Percentiles rank a stretch among this genome's conserved stretches.
phyloP scores from a whole-genome alignment of 768 basidiomycete genomes.

The Lyophyllum semitale region DNA sequence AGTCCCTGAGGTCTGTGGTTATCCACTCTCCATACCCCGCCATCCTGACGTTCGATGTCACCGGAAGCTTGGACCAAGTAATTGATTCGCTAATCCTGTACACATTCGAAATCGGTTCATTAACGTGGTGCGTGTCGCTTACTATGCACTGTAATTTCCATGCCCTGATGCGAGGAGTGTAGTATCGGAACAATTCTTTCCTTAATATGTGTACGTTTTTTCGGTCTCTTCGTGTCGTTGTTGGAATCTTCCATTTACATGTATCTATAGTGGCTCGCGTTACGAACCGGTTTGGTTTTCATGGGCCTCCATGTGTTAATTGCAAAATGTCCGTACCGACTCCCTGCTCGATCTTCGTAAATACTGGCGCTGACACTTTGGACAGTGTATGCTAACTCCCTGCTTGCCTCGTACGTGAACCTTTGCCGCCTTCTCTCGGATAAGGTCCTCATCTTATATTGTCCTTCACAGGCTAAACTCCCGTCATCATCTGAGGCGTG shows the following conservation, averaged over 20 bases:
- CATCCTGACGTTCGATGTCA: neutral
- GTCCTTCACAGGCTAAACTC: neutral
- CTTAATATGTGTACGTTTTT: constrained; percentile 11
- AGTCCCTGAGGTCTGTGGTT: constrained; percentile 29
- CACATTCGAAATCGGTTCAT: constrained; percentile 41
- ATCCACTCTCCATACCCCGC: neutral
- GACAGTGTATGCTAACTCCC: constrained; percentile 28
- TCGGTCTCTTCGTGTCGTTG: constrained; percentile 3
- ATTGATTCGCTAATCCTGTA: constrained; percentile 42
- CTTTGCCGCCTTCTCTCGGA: neutral
- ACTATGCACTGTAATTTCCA: no score
- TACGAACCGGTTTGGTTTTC: constrained; percentile 34
- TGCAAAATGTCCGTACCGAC: constrained; percentile 33
- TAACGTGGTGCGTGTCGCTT: constrained; percentile 33
- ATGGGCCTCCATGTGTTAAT: constrained; percentile 46
- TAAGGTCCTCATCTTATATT: neutral
- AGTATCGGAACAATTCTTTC: constrained; percentile 14
- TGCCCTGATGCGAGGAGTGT: neutral
- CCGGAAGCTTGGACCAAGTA: constrained; percentile 34
- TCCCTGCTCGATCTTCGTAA: no score
- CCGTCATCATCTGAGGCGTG: neutral
- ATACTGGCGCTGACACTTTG: neutral
- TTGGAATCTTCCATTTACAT: neutral
- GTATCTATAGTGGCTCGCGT: constrained; percentile 3
- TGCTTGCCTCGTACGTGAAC: constrained; percentile 20